These are phyloP conservation scores for Saposhnikovia divaricata DNA, from an alignment of 129 eudicot genomes.

Conservation along the genomic window DNA sequence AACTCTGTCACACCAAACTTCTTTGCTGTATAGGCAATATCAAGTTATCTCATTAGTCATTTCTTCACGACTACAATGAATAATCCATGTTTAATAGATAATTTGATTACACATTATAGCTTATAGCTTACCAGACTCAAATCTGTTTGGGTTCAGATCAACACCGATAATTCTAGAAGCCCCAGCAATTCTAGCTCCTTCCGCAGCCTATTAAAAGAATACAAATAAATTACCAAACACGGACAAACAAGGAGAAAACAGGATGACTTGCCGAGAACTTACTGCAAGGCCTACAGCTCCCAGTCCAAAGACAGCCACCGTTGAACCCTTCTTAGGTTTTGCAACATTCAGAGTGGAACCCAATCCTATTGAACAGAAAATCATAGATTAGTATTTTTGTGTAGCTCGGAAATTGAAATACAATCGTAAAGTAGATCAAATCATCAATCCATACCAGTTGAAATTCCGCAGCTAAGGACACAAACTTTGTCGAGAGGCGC, in stretches of 20 bases:
- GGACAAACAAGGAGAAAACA: neutral
- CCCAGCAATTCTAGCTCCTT: slow-evolving; percentile 75
- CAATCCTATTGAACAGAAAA: slow-evolving; percentile 29
- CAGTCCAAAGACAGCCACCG: slow-evolving; percentile 77
- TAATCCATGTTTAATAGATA: neutral
- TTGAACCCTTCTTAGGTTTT: slow-evolving; percentile 62
- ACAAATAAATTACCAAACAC: neutral
- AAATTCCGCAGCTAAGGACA: slow-evolving; percentile 76
- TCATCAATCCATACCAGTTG: slow-evolving; percentile 51
- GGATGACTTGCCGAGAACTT: slow-evolving; percentile 15
- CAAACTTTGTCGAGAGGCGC: slow-evolving; percentile 93
- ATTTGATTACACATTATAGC: neutral
- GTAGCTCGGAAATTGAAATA: neutral
- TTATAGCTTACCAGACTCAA: slow-evolving; percentile 36
- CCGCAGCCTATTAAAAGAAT: slow-evolving; percentile 49
- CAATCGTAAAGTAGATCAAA: neutral
- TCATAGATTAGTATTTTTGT: neutral
- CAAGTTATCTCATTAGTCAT: slow-evolving; percentile 1
- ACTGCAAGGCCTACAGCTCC: slow-evolving; percentile 96
- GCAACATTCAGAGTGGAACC: slow-evolving; percentile 96
- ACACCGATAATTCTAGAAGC: slow-evolving; percentile 75
- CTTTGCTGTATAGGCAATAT: slow-evolving; percentile 41
- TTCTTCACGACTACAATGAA: neutral
- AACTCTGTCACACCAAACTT: slow-evolving; percentile 79
- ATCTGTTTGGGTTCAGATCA: slow-evolving; percentile 53